Conservation (phyloP, 352 stramenopile species). For the Aphanomyces invadans region DNA sequence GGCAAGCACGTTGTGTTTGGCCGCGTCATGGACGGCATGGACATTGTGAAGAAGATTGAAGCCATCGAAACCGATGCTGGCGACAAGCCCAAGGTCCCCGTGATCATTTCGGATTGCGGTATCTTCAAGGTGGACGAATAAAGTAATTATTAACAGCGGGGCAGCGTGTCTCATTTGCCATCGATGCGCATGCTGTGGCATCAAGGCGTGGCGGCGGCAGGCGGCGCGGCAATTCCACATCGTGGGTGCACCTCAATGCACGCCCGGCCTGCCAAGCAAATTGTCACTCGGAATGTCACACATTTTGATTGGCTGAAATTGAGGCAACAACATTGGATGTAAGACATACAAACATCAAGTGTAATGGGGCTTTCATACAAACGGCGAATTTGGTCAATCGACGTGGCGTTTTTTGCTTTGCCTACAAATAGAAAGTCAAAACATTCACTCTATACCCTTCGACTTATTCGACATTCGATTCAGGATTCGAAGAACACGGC, state of each 20-base stretch:
- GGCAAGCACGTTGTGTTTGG: conserved; percentile 98
- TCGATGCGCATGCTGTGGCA: no score
- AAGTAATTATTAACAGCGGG: conserved; percentile 1
- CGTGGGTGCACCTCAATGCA: no score
- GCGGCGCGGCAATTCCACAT: no score
- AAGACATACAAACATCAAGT: conserved; percentile 20
- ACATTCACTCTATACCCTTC: neutral
- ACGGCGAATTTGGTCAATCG: neutral
- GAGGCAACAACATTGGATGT: no score
- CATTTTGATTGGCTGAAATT: neutral
- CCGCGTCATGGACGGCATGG: conserved; percentile 84
- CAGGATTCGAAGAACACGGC: neutral
- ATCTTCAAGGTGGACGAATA: conserved; percentile 27
- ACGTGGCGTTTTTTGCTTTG: neutral
- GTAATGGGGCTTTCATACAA: conserved; percentile 9
- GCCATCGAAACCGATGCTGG: conserved; percentile 72
- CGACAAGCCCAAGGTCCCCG: conserved; percentile 87
- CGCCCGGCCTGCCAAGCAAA: no score
- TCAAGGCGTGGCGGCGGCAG: no score
- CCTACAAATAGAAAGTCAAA: neutral
- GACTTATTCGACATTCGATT: conserved; percentile 15
- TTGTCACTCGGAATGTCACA: neutral
- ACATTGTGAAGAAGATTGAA: conserved; percentile 92
- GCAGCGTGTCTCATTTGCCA: no score
- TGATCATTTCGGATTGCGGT: conserved; percentile 96